Conservation (phyloP, 805 yeast genomes). For the Tanozyma kutaoensis region DNA sequence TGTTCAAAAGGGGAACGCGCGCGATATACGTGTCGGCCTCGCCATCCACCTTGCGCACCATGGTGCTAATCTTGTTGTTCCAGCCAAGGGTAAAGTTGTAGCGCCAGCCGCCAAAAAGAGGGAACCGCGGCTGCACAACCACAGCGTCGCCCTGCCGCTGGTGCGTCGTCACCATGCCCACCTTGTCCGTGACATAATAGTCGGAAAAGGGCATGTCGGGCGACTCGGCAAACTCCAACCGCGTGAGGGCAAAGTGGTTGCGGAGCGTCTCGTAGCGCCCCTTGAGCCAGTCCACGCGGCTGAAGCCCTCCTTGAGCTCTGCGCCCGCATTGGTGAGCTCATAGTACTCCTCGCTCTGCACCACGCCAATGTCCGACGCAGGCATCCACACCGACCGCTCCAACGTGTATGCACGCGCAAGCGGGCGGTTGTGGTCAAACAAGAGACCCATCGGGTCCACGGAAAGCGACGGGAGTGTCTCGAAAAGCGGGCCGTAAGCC, state of each 20-base stretch:
- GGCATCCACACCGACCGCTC: conserved; percentile 81
- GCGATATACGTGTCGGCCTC: conserved; percentile 40
- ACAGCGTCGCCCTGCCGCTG: conserved; percentile 25
- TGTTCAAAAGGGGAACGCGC: conserved; percentile 59
- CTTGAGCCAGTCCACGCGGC: conserved; percentile 66
- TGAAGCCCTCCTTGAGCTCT: conserved; percentile 52
- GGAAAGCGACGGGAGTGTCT: conserved; percentile 31
- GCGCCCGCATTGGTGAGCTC: conserved; percentile 73
- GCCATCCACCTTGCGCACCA: conserved; percentile 27
- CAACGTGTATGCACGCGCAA: conserved; percentile 45
- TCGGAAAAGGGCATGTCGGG: conserved; percentile 24
- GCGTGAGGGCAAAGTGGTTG: conserved; percentile 46
- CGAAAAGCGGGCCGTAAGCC: conserved; percentile 41
- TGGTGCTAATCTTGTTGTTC: conserved; percentile 47
- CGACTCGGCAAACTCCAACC: conserved; percentile 41
- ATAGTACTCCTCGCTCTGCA: conserved; percentile 72
- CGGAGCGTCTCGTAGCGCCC: conserved; percentile 34
- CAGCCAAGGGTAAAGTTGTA: conserved; percentile 96
- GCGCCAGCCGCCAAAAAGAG: conserved; percentile 94
- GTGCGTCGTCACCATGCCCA: conserved; percentile 77
- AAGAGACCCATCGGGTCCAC: conserved; percentile 37
- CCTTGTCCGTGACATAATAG: conserved; percentile 74
- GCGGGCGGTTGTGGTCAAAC: conserved; percentile 54
- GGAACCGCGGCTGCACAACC: conserved; percentile 74
- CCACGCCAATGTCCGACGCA: conserved; percentile 54